These are phyloP conservation scores for Turritis glabra DNA, from an alignment of 345 rosid species.

Conservation along the genomic window DNA sequence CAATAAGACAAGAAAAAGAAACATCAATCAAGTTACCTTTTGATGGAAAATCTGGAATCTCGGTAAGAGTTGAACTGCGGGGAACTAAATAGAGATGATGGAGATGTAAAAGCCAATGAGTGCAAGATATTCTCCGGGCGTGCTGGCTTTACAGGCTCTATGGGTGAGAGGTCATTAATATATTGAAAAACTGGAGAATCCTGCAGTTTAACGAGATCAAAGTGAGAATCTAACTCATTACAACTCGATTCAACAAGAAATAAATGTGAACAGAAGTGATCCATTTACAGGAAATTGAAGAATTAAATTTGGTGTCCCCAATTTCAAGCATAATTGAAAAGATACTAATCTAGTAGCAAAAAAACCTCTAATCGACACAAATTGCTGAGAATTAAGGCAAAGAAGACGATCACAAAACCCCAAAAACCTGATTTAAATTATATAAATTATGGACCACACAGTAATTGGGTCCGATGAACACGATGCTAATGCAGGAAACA, in stretches of 20 bases:
- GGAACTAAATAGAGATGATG: conserved; percentile 53
- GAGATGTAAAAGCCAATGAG: conserved; percentile 49
- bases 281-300: neutral
- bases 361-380: neutral
- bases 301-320: neutral
- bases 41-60: conserved; percentile 47
- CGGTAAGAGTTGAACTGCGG: conserved; percentile 44
- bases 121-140: conserved; percentile 38
- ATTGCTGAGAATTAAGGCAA: neutral
- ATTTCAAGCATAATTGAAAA: neutral
- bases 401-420: neutral
- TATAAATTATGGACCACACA: neutral
- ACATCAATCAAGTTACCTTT: conserved; percentile 45
- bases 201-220: conserved; percentile 41
- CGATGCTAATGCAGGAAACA: neutral
- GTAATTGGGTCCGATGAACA: neutral
- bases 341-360: neutral
- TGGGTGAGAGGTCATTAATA: conserved; percentile 64
- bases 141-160: conserved; percentile 48
- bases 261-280: neutral
- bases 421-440: neutral
- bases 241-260: neutral
- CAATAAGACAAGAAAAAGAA: neutral
- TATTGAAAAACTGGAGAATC: conserved; percentile 73
- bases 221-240: neutral